A percentile compares a stretch with the other conserved stretches of the same genome.
Conservation (phyloP, 805 yeast species). For the Candida silvatica region DNA sequence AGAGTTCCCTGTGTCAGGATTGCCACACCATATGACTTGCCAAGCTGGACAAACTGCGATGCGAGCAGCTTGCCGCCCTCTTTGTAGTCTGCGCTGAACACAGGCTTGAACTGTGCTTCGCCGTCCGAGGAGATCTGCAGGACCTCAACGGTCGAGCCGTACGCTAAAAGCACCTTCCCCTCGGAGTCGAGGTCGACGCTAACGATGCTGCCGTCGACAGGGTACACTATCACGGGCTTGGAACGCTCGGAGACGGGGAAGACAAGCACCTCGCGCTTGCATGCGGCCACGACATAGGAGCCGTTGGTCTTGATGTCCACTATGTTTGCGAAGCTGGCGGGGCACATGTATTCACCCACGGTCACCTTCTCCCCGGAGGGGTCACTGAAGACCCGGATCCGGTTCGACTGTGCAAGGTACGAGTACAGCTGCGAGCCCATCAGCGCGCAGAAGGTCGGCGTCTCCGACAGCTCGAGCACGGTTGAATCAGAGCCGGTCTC, state of each 20-base stretch:
- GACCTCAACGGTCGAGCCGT: constrained; percentile 11
- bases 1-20: constrained; percentile 16
- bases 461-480: neutral
- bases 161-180: constrained; percentile 12
- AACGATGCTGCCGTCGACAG: constrained; percentile 8
- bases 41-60: constrained; percentile 12
- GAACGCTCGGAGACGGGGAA: constrained; percentile 4
- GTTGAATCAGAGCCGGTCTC: neutral
- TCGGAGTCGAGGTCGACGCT: constrained; percentile 10
- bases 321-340: constrained; percentile 5
- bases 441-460: neutral
- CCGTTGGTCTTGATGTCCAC: constrained; percentile 11
- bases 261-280: constrained; percentile 9
- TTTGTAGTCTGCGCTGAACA: constrained; percentile 9
- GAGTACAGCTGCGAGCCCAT: neutral
- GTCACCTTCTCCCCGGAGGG: neutral
- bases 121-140: no score
- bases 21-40: constrained; percentile 11
- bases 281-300: constrained; percentile 9
- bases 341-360: constrained; percentile 2
- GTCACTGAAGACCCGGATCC: neutral
- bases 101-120: constrained; percentile 7
- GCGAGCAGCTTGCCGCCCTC: constrained; percentile 10
- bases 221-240: constrained; percentile 1
- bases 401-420: neutral